Conservation (phyloP, 345 rosid species). For the Citrus inodora region DNA sequence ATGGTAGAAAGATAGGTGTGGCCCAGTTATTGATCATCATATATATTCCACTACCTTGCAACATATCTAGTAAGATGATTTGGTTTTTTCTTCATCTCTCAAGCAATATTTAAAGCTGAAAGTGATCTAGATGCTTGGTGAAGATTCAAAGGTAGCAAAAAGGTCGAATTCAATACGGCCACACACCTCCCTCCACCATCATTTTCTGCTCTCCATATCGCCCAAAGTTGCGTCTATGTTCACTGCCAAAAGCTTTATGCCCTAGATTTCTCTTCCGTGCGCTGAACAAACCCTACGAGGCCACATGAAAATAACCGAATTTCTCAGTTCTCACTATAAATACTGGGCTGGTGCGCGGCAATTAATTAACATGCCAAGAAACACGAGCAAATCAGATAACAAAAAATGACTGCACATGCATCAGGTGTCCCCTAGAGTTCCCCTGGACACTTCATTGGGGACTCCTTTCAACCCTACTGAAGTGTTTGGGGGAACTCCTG, state of each 20-base stretch:
- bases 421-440: conserved; percentile 40
- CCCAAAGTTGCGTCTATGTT: conserved; percentile 19
- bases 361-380: not conserved
- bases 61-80: not conserved
- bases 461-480: conserved; percentile 24
- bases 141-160: not conserved
- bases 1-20: not conserved
- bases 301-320: too few relatives aligned
- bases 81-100: not conserved
- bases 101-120: not conserved
- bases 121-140: not conserved
- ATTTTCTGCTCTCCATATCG: not conserved
- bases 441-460: conserved; percentile 42
- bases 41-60: too few relatives aligned
- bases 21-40: not conserved
- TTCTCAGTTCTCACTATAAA: conserved; percentile 1
- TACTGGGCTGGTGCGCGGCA: not conserved
- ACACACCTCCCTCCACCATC: not conserved
- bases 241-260: not conserved
- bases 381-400: not conserved
- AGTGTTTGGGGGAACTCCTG: conserved; percentile 67
- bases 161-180: not conserved
- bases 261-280: not conserved
- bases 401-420: not conserved
- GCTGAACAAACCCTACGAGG: not conserved